These are phyloP conservation scores for Pseudogymnoascus verrucosus DNA, from an alignment of 2,329 filamentous ascomycete species.

Conservation along the genomic window DNA sequence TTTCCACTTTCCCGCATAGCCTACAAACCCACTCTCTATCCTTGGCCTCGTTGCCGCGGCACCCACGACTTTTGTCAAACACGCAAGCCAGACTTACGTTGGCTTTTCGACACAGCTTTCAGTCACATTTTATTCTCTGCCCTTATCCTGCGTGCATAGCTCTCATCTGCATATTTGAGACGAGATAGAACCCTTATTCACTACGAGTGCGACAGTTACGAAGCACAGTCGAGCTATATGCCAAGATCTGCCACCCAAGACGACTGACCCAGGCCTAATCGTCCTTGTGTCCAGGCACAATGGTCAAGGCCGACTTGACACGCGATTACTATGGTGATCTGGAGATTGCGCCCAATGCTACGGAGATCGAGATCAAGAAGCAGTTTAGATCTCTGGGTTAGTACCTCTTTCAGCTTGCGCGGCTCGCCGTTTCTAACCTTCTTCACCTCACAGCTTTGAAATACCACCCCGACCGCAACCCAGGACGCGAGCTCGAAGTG, in stretches of 20 bases:
- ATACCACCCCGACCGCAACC: slow-evolving; percentile 65
- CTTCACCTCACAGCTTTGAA: slow-evolving; percentile 42
- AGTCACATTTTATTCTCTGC: background rate
- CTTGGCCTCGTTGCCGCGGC: background rate
- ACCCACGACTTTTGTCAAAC: background rate
- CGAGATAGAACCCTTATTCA: background rate
- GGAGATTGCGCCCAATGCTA: slow-evolving; percentile 49
- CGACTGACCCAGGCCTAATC: background rate
- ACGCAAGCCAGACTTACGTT: background rate
- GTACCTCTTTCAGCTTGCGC: slow-evolving; percentile 13
- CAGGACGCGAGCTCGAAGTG: slow-evolving; percentile 57
- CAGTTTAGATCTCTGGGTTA: slow-evolving; percentile 60
- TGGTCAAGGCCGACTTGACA: slow-evolving; percentile 29
- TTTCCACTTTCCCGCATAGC: background rate
- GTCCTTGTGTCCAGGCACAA: slow-evolving; percentile 12
- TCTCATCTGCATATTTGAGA: background rate
- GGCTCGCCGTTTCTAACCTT: slow-evolving; percentile 13
- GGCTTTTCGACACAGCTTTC: background rate
- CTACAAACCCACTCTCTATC: background rate
- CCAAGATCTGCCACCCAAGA: background rate
- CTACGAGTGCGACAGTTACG: background rate
- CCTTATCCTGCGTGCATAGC: background rate
- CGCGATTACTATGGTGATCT: slow-evolving; percentile 62
- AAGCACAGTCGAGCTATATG: background rate
- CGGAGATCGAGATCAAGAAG: slow-evolving; percentile 58